phyloP scores from a whole-genome alignment of 225 moss, liverwort and hornwort species.

The Thuidium tamariscinum region DNA sequence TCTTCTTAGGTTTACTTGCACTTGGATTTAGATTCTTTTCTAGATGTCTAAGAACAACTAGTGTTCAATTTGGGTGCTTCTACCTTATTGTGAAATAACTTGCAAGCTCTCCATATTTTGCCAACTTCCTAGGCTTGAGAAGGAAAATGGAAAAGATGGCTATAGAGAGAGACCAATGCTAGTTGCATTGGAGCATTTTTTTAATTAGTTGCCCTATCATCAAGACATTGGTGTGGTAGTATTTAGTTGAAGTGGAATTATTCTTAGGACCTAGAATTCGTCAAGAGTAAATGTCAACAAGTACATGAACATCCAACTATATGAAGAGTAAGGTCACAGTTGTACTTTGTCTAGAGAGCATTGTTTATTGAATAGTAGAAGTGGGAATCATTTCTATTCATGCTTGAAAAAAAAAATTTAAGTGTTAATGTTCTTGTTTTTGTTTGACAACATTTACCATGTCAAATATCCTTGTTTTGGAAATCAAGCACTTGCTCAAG shows the following conservation, averaged over 20 bases:
- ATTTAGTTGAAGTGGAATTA: rapidly evolving
- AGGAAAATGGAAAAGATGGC: rapidly evolving
- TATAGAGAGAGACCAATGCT: not conserved
- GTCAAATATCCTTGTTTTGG: not conserved
- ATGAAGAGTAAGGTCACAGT: not conserved
- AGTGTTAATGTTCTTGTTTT: not conserved
- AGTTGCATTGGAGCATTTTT: not conserved
- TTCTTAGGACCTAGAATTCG: not conserved
- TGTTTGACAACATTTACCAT: not conserved
- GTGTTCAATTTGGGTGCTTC: too few relatives aligned
- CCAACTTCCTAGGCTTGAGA: rapidly evolving
- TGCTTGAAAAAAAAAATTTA: not conserved
- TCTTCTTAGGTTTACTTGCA: too few relatives aligned
- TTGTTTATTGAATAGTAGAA: not conserved
- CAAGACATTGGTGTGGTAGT: rapidly evolving
- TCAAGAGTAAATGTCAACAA: not conserved
- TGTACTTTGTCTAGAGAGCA: not conserved
- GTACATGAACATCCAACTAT: rapidly evolving
- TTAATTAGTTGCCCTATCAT: rapidly evolving
- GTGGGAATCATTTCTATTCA: not conserved
- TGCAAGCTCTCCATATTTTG: not conserved
- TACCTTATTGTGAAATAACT: not conserved
- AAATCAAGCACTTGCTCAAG: not conserved
- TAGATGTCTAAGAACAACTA: too few relatives aligned
- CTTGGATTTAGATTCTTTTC: too few relatives aligned